Conservation (phyloP, 352 stramenopile genomes). For the Pilasporangium apinafurcum region DNA sequence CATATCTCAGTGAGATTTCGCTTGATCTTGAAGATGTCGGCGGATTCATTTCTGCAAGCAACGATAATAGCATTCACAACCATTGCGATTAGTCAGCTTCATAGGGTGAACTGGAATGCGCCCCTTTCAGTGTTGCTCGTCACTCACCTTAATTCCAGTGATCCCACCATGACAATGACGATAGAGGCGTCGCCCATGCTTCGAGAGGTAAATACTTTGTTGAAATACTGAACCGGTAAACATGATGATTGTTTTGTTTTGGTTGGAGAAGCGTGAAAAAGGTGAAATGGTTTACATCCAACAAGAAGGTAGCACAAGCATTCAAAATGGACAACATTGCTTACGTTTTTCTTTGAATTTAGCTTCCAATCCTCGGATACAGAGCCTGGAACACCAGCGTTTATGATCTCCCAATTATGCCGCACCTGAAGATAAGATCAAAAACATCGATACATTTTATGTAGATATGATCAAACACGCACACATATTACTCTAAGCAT, state of each 20-base stretch:
- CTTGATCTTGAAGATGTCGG: conserved; percentile 25
- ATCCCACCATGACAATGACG: conserved; percentile 73
- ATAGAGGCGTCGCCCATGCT: conserved; percentile 64
- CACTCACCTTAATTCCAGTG: conserved; percentile 48
- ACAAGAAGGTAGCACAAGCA: background rate
- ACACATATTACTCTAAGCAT: no score
- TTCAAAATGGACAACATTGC: no score
- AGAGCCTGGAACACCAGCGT: conserved; percentile 59
- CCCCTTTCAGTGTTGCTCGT: background rate
- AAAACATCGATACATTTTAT: background rate
- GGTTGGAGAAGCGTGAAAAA: no score
- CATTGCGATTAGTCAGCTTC: conserved; percentile 1
- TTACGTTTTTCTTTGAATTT: conserved; percentile 53
- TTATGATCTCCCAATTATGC: conserved; percentile 78
- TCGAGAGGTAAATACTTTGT: conserved; percentile 52
- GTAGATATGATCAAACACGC: background rate
- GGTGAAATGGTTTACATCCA: no score
- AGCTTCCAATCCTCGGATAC: conserved; percentile 60
- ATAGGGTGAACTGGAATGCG: background rate
- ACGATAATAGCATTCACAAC: background rate
- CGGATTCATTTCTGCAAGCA: conserved; percentile 14
- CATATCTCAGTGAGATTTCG: conserved; percentile 67
- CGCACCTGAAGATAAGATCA: conserved; percentile 36
- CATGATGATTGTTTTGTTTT: no score
- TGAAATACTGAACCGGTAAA: conserved; percentile 41